These are phyloP conservation scores for Boletus huronensis DNA, from an alignment of 768 basidiomycete genomes.

Conservation along the genomic window DNA sequence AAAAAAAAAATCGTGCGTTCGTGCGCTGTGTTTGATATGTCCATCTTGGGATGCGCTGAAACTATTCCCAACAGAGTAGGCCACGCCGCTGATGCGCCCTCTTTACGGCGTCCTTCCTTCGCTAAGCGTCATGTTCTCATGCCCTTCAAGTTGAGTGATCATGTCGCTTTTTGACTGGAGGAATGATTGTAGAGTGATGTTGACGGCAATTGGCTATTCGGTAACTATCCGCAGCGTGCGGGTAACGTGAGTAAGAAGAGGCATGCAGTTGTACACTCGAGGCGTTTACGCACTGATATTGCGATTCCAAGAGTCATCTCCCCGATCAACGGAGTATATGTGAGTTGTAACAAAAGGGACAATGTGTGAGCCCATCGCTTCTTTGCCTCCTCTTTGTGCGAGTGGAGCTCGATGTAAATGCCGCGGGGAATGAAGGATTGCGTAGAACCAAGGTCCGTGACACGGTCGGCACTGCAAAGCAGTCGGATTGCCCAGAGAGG, in stretches of 20 bases:
- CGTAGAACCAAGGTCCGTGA: constrained; percentile 23
- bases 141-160: constrained; percentile 6
- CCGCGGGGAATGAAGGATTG: constrained; percentile 31
- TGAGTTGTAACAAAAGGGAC: constrained; percentile 3
- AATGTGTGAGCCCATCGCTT: constrained; percentile 9
- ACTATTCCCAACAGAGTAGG: constrained; percentile 15
- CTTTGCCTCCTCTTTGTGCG: constrained; percentile 11
- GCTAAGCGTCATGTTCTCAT: constrained; percentile 10
- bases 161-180: constrained; percentile 20
- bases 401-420: constrained; percentile 21
- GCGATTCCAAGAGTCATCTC: constrained; percentile 6
- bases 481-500: constrained; percentile 17
- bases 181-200: constrained; percentile 10
- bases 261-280: neutral
- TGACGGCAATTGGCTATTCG: constrained; percentile 12
- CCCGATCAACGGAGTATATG: constrained; percentile 22
- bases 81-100: constrained; percentile 35
- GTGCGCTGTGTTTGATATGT: constrained; percentile 15
- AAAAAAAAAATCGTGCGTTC: neutral
- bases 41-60: constrained; percentile 14
- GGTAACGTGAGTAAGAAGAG: constrained; percentile 16
- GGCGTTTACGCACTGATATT: constrained; percentile 3
- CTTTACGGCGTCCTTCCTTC: constrained; percentile 27
- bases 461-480: constrained; percentile 13
- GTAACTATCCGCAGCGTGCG: constrained; percentile 6